Percentiles rank a stretch among this genome's conserved stretches.
These are phyloP conservation scores for Yarrowia phangngaensis DNA, from an alignment of 805 yeast genomes.

Conservation along the genomic window DNA sequence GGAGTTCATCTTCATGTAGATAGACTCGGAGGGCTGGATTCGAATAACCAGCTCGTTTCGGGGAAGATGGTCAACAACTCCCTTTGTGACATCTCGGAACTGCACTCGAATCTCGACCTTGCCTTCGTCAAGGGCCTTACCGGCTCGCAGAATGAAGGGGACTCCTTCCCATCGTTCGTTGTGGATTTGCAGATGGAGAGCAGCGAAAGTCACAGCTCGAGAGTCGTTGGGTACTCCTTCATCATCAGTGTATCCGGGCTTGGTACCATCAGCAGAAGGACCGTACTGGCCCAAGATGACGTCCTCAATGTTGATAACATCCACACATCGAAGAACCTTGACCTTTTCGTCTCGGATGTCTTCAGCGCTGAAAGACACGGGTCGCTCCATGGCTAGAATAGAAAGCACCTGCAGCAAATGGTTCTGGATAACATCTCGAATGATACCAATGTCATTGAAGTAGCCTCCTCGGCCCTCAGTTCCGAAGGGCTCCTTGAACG, in stretches of 20 bases:
- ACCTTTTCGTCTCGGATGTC: conserved; percentile 95
- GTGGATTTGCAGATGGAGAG: conserved; percentile 67
- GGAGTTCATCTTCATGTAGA: conserved; percentile 87
- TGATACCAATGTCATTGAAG: conserved; percentile 90
- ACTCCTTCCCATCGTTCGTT: conserved; percentile 99
- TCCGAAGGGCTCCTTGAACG: conserved; percentile 97
- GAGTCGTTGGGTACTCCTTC: conserved; percentile 79
- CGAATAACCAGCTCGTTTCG: conserved; percentile 92
- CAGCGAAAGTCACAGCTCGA: conserved; percentile 90
- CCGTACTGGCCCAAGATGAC: conserved; percentile 84
- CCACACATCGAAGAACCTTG: conserved; percentile 78
- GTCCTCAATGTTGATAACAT: conserved; percentile 60
- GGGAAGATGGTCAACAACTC: conserved; percentile 74
- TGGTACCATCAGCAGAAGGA: conserved; percentile 76
- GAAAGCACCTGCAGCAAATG: conserved; percentile 92
- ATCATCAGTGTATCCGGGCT: conserved; percentile 91
- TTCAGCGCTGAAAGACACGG: conserved; percentile 86
- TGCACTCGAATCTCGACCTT: conserved; percentile 95
- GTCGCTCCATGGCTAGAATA: conserved; percentile 91
- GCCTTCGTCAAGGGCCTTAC: conserved; percentile 92
- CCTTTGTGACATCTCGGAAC: conserved; percentile 79
- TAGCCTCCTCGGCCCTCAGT: conserved; percentile 99
- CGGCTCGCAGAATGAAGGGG: conserved; percentile 92
- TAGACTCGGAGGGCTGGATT: conserved; percentile 91
- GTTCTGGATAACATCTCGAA: conserved; percentile 98